Conservation (phyloP, 345 rosid genomes). For the Syzygium aqueum region DNA sequence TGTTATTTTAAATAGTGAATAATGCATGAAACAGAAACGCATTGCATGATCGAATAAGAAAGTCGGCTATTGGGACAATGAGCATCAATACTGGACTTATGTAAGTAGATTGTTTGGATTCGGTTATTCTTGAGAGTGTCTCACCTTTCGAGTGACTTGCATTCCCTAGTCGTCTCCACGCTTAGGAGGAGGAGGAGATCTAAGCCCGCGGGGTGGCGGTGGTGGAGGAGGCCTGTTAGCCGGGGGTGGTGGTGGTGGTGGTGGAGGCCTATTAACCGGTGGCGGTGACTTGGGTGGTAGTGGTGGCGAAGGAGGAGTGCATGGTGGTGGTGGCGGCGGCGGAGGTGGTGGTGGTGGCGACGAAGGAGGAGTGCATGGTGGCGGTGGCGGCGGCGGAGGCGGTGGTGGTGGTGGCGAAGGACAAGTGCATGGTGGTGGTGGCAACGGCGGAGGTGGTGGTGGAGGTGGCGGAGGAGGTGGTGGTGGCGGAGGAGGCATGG, state of each 20-base stretch:
- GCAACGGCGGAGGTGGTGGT: neutral
- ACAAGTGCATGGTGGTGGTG: neutral
- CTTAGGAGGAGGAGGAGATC: neutral
- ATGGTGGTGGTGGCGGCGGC: neutral
- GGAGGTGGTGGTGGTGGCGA: neutral
- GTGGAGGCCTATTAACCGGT: no score
- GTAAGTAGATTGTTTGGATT: neutral
- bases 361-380: neutral
- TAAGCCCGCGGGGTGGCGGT: neutral
- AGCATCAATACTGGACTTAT: neutral
- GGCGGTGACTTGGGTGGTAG: no score
- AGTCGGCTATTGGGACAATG: neutral
- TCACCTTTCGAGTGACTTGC: neutral
- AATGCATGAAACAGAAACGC: no score
- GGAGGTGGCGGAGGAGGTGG: neutral
- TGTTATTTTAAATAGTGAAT: no score
- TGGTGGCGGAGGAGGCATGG: neutral
- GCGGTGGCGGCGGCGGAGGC: accelerated
- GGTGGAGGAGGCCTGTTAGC: neutral
- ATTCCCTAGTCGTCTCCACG: neutral
- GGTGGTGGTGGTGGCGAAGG: neutral
- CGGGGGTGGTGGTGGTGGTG: neutral
- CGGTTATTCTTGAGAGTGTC: neutral
- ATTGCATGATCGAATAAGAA: no score
- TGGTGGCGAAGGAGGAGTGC: no score